Percentiles rank a stretch among this genome's conserved stretches.
Conservation (phyloP, 108 stramenopile species). For the Chaetoceros tenuissimus region DNA sequence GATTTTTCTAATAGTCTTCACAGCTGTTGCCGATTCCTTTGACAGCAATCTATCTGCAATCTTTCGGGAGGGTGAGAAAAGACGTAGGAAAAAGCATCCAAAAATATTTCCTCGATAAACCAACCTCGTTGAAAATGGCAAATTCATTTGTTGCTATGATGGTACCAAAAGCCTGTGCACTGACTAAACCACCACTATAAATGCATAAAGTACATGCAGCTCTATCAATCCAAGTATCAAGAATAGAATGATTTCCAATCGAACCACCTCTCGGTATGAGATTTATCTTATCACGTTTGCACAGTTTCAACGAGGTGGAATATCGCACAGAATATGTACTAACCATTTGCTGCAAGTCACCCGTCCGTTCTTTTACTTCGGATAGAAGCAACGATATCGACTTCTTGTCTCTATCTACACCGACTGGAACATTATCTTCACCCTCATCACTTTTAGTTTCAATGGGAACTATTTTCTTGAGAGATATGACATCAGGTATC, state of each 20-base stretch:
- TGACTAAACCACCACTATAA: background rate
- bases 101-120: background rate
- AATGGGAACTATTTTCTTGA: background rate
- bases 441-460: background rate
- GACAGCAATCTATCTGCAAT: slow-evolving; percentile 36
- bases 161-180: background rate
- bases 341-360: background rate
- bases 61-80: slow-evolving; percentile 2
- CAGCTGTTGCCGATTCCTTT: slow-evolving; percentile 32
- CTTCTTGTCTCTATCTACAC: background rate
- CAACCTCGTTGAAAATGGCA: background rate
- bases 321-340: too few species aligned
- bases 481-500: background rate
- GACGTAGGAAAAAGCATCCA: background rate
- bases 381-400: background rate
- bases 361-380: background rate
- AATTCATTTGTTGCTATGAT: background rate
- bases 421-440: background rate
- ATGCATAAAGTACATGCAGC: background rate
- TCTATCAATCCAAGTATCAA: background rate
- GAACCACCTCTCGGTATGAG: too few species aligned
- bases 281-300: too few species aligned
- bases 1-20: slow-evolving; percentile 44
- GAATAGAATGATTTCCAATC: background rate
- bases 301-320: too few species aligned